phyloP scores from a whole-genome alignment of 495 filamentous ascomycete genomes.

The Neurospora tetraspora region DNA sequence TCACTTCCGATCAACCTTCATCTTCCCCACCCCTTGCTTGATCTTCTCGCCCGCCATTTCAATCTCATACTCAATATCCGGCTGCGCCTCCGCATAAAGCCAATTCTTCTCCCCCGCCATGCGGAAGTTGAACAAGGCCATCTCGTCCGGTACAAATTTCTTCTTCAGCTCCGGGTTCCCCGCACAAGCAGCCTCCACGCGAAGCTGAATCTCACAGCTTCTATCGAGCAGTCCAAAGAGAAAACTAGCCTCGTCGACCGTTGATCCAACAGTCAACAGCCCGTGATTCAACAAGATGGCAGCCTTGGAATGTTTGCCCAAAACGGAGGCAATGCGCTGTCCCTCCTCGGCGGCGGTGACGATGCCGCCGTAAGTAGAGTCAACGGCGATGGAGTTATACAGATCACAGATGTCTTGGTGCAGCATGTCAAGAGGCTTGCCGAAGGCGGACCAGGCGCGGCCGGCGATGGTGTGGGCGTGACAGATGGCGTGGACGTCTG shows the following conservation, averaged over 20 bases:
- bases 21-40: not conserved
- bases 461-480: constrained; percentile 46
- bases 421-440: constrained; percentile 46
- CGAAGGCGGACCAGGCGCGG: constrained; percentile 44
- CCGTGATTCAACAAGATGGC: constrained; percentile 47
- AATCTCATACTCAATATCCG: constrained; percentile 36
- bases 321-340: constrained; percentile 35
- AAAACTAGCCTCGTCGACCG: constrained; percentile 47
- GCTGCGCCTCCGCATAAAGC: constrained; percentile 37
- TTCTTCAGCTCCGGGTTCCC: constrained; percentile 26
- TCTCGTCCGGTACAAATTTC: constrained; percentile 37
- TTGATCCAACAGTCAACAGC: constrained; percentile 41
- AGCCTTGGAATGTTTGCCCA: constrained; percentile 36
- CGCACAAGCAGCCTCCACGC: constrained; percentile 36
- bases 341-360: constrained; percentile 44
- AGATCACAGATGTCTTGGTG: constrained; percentile 48
- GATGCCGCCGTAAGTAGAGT: constrained; percentile 46
- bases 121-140: constrained; percentile 42
- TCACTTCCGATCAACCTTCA: not conserved
- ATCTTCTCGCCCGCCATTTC: constrained; percentile 29
- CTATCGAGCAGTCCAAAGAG: constrained; percentile 42
- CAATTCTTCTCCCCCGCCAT: constrained; percentile 38
- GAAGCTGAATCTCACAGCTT: constrained; percentile 40
- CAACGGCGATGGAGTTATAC: constrained; percentile 41
- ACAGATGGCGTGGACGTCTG: constrained; percentile 43